These are phyloP conservation scores for Flaveria robusta DNA, from an alignment of 129 eudicot genomes.

Conservation along the genomic window DNA sequence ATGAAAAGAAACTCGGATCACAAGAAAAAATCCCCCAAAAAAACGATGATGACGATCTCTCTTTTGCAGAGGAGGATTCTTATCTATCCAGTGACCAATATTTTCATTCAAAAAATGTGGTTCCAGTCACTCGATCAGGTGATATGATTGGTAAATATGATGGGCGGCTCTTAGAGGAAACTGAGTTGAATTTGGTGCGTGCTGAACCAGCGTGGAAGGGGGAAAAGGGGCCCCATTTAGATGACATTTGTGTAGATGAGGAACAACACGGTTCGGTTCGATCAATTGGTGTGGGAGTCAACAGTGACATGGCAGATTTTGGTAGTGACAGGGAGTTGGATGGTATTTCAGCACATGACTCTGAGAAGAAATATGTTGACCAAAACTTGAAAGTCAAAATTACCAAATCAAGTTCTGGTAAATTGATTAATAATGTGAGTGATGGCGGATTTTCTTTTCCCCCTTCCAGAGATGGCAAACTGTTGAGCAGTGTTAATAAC, in stretches of 20 bases:
- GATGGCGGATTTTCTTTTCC: conserved; percentile 80
- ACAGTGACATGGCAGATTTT: conserved; percentile 88
- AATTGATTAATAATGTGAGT: conserved; percentile 43
- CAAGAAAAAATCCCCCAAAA: conserved; percentile 69
- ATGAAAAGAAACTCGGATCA: conserved; percentile 74
- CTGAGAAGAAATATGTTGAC: conserved; percentile 47
- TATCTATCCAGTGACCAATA: conserved; percentile 72
- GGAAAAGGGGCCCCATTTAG: conserved; percentile 63
- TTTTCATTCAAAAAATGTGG: conserved; percentile 57
- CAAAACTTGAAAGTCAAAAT: conserved; percentile 49
- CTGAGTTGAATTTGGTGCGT: conserved; percentile 73
- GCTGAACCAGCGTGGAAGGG: conserved; percentile 93
- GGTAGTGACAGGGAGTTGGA: conserved; percentile 95
- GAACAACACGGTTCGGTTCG: conserved; percentile 92
- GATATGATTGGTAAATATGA: conserved; percentile 66
- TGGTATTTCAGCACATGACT: conserved; percentile 43
- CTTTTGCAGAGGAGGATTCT: conserved; percentile 90
- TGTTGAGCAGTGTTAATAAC: conserved; percentile 47
- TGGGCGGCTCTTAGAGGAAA: conserved; percentile 83
- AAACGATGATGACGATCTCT: conserved; percentile 86
- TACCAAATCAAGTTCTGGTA: conserved; percentile 39
- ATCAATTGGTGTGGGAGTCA: conserved; percentile 97
- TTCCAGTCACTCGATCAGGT: conserved; percentile 52
- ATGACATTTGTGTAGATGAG: conserved; percentile 73
- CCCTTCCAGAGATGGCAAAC: conserved; percentile 74